Base-by-base conservation (phyloP, 768 basidiomycete genomes). In the Russula ochroleuca region DNA sequence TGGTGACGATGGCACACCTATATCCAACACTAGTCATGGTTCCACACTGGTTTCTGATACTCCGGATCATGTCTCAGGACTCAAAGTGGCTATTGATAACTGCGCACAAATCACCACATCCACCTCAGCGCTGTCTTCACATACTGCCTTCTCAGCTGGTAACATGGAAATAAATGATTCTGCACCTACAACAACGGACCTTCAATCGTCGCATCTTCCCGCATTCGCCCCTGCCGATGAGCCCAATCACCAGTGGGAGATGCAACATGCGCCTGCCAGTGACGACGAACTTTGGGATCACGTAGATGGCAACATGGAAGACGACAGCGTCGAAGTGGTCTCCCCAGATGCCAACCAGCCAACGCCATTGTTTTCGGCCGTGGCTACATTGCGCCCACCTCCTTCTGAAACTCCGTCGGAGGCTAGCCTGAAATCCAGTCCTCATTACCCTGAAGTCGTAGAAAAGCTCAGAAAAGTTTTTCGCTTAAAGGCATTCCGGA, bases 401-500 rank as follows among this genome's bases (percentile, higher is more conserved):
- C 60, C 51, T 3, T 43, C 56, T 31, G 48, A 49, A 40, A 59
- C 49, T 19, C 65, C 59, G 1, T 53, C 52, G 7, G 61, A 61
- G 10, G 21, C 48, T 31, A 65, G 49, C 19, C 55, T 62, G 41
- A 68, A 31, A 60, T 43, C 48, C 19, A 67, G 70, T 25, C 68
- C 69, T 8, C 78, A 78, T 67, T 80, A 80, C 62, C 50, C 59
- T 11, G 89, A 92, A 70, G 77, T 90, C 55, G 74, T 76, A 65
- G 73, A 73, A 25, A 80, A 81, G 14, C 78, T 94, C 10, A 78
- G 75, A 52, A 68, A 73, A 9, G 78, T 82, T 0, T 98, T 98
- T 74, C 76, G 77, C 6, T 78, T 98, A 15, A 69, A 80, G 0
- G 69, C 72, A 1, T 98, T 98, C 73, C 84, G 96, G 38, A 75